These are phyloP conservation scores for Paramecium caudatum DNA, from an alignment of 73 alveolate species.

Conservation along the genomic window DNA sequence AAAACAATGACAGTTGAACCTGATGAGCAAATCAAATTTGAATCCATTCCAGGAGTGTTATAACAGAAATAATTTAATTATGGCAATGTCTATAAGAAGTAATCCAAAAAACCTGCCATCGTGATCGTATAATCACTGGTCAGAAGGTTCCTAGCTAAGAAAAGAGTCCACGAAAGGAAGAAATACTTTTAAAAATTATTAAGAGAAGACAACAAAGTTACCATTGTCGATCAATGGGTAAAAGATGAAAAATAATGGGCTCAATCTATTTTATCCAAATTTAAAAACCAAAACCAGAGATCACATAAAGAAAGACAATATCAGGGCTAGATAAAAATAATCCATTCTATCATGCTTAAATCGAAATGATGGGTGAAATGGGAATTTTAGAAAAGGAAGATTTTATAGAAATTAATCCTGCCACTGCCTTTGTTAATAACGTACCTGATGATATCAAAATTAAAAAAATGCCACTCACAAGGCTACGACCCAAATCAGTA, in stretches of 20 bases:
- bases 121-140: not conserved
- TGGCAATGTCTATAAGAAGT: not conserved
- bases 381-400: slow-evolving; percentile 14
- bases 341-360: slow-evolving; percentile 3
- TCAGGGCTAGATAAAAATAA: slow-evolving; percentile 31
- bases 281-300: not conserved
- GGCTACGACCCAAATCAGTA: slow-evolving; percentile 9
- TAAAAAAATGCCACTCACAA: not conserved
- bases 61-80: slow-evolving; percentile 60
- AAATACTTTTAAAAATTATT: slow-evolving; percentile 53
- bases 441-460: slow-evolving; percentile 22
- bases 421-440: slow-evolving; percentile 26
- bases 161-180: not conserved
- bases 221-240: slow-evolving; percentile 36
- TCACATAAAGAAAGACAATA: not conserved
- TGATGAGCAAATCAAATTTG: slow-evolving; percentile 15
- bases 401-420: slow-evolving; percentile 41
- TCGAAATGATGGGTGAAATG: slow-evolving; percentile 45
- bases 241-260: slow-evolving; percentile 35
- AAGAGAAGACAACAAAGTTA: slow-evolving; percentile 19
- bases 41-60: slow-evolving; percentile 56
- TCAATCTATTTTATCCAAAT: not conserved
- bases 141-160: slow-evolving; percentile 18
- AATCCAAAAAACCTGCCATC: slow-evolving; percentile 10
- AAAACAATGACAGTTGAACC: slow-evolving; percentile 30